phyloP scores from a whole-genome alignment of 2,329 filamentous ascomycete genomes.

The Fusarium sulawesiense region DNA sequence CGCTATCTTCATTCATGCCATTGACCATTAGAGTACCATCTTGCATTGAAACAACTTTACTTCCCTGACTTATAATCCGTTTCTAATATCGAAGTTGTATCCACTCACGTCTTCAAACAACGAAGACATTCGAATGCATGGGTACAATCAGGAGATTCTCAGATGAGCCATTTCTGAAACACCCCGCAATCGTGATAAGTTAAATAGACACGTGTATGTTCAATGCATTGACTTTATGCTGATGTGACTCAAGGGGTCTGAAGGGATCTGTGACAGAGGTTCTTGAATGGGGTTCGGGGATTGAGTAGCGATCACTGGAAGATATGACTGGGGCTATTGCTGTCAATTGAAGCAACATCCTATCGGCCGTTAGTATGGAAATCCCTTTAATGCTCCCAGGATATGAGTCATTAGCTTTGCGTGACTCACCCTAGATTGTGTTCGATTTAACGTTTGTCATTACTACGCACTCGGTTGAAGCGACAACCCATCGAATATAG shows the following conservation, averaged over 20 bases:
- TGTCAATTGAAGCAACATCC: neutral
- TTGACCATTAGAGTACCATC: accelerated
- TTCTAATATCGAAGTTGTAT: neutral
- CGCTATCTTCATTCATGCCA: neutral
- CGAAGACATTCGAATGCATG: neutral
- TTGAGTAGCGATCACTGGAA: neutral
- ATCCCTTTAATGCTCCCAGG: accelerated
- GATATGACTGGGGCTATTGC: neutral
- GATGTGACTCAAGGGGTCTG: neutral
- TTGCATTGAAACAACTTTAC: neutral
- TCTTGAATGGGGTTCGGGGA: neutral
- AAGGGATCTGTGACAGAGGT: neutral
- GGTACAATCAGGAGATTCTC: accelerated
- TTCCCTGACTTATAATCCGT: neutral
- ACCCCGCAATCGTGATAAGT: neutral
- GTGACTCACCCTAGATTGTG: neutral
- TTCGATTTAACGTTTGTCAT: too few species aligned
- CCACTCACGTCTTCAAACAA: accelerated
- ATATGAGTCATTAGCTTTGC: neutral
- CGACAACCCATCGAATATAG: too few species aligned
- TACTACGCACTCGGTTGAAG: too few species aligned
- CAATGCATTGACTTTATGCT: neutral
- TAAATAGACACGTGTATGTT: neutral
- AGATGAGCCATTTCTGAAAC: neutral
- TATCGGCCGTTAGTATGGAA: accelerated